Conservation (phyloP, 2,329 filamentous ascomycete species). For the Trichoderma sp. region DNA sequence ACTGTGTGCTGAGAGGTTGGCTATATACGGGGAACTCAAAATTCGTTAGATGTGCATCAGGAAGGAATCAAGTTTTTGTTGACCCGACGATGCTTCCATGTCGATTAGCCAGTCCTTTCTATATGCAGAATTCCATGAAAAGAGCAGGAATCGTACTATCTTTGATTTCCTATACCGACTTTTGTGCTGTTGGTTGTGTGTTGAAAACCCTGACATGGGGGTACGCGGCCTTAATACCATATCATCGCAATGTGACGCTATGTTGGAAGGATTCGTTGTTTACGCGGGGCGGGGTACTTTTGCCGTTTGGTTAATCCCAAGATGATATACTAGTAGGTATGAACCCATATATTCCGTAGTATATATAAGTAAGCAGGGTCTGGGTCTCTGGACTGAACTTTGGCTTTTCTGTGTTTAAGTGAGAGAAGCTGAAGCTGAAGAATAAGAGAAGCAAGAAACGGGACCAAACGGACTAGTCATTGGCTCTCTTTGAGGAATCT, state of each 20-base stretch:
- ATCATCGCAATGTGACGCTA: background rate
- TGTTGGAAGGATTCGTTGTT: background rate
- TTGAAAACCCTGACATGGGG: background rate
- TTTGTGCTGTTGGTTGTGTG: background rate
- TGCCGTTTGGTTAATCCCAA: background rate
- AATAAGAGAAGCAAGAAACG: background rate
- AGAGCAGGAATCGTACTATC: background rate
- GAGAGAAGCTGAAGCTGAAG: background rate
- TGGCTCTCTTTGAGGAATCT: background rate
- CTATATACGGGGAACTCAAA: conserved; percentile 9
- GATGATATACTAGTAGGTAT: background rate
- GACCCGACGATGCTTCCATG: background rate
- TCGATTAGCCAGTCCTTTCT: background rate
- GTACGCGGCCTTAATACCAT: background rate
- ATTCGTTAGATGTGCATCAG: conserved; percentile 9
- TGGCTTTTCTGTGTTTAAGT: background rate
- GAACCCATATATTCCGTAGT: background rate
- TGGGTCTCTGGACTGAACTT: background rate
- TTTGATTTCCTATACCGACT: background rate
- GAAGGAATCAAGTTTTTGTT: conserved; percentile 7
- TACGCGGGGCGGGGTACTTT: conserved; percentile 6
- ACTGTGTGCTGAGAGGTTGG: conserved; percentile 9
- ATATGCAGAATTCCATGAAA: background rate
- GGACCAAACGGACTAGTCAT: too few relatives aligned
- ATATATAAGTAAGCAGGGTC: background rate